Conservation (phyloP, 768 basidiomycete species). For the Xanthoconium stramineum region DNA sequence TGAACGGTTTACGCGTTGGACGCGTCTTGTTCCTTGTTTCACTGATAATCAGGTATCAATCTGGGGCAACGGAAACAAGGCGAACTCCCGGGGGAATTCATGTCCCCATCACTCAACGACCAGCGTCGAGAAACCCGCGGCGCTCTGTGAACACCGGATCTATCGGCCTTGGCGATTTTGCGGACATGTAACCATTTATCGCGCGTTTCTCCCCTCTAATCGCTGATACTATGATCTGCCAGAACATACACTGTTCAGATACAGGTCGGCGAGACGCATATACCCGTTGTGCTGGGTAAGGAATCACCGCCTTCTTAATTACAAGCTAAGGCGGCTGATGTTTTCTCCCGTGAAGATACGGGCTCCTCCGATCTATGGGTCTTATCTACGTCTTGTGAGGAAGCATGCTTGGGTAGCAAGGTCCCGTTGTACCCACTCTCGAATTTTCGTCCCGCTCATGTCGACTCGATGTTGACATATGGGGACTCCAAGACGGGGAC, state of each 20-base stretch:
- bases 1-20: slow-evolving; percentile 10
- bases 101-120: slow-evolving; percentile 20
- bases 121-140: not conserved
- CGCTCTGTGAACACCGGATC: slow-evolving; percentile 28
- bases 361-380: slow-evolving; percentile 81
- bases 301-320: not conserved
- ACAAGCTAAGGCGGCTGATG: not conserved
- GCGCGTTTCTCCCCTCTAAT: not conserved
- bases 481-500: slow-evolving; percentile 74
- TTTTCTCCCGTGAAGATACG: slow-evolving; percentile 47
- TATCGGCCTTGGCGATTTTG: slow-evolving; percentile 57
- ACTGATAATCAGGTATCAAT: not conserved
- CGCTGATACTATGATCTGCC: not conserved
- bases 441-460: slow-evolving; percentile 44
- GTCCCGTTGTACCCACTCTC: slow-evolving; percentile 49
- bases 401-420: slow-evolving; percentile 35
- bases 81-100: slow-evolving; percentile 21
- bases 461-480: slow-evolving; percentile 53
- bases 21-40: slow-evolving; percentile 6
- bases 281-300: slow-evolving; percentile 61
- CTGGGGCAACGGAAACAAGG: not conserved
- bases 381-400: slow-evolving; percentile 53
- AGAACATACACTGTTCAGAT: slow-evolving; percentile 67
- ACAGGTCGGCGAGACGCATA: slow-evolving; percentile 48
- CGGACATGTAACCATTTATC: slow-evolving; percentile 51